phyloP scores from a whole-genome alignment of 805 yeast species.

The Candida methanosorbosa region DNA sequence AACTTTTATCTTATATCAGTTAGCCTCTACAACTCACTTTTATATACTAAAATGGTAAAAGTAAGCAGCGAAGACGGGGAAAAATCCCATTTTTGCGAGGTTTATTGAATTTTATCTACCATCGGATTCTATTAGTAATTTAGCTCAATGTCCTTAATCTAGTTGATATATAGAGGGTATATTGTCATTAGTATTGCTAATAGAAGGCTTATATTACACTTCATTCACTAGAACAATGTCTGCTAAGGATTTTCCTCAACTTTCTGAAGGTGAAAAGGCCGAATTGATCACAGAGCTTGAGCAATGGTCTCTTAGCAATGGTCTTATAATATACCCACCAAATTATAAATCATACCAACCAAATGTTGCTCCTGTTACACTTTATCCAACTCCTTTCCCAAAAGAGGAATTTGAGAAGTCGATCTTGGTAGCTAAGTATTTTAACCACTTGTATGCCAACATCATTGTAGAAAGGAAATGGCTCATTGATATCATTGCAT shows the following conservation, averaged over 20 bases:
- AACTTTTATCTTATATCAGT: too few relatives aligned
- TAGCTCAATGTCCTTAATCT: background rate
- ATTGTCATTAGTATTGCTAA: too few relatives aligned
- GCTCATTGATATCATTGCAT: slow-evolving; percentile 47
- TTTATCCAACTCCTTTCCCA: slow-evolving; percentile 89
- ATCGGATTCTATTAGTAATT: too few relatives aligned
- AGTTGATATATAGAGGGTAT: background rate
- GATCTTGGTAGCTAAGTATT: slow-evolving; percentile 50
- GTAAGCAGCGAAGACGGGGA: too few relatives aligned
- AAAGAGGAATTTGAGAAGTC: slow-evolving; percentile 58
- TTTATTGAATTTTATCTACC: too few relatives aligned
- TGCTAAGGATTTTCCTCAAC: slow-evolving; percentile 9
- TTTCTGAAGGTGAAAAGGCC: slow-evolving; percentile 4
- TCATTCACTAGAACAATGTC: too few relatives aligned
- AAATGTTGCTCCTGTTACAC: slow-evolving; percentile 78
- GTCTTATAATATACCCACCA: slow-evolving; percentile 75
- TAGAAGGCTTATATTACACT: too few relatives aligned
- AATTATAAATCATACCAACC: slow-evolving; percentile 34
- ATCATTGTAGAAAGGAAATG: slow-evolving; percentile 55
- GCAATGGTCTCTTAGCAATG: slow-evolving; percentile 77
- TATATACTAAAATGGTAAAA: too few relatives aligned
- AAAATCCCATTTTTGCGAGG: too few relatives aligned
- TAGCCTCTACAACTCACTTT: too few relatives aligned
- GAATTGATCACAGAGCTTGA: slow-evolving; percentile 25
- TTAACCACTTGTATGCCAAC: slow-evolving; percentile 66